A percentile compares a stretch with the other conserved stretches of the same genome.
Evolutionary conservation across 2,329 filamentous ascomycete species (phyloP).

Genomic region (Metarhizium anisopliae): DNA sequence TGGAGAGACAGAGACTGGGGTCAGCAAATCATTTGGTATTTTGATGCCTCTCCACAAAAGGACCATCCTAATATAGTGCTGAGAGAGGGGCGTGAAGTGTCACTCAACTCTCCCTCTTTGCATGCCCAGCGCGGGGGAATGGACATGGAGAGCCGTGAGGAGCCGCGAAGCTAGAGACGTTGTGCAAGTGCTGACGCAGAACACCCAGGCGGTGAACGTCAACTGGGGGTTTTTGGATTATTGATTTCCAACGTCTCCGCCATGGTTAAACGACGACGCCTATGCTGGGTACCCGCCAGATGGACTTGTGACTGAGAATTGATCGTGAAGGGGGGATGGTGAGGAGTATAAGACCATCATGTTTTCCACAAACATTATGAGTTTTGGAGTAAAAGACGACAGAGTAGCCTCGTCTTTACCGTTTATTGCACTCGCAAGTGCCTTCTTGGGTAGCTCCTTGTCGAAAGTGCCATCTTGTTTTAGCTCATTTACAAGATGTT

Average conservation of each 20-base stretch:
- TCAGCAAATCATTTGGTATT: neutral
- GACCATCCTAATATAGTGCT: neutral
- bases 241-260: neutral
- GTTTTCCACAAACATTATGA: neutral
- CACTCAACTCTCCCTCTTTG: no score
- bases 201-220: neutral
- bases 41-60: neutral
- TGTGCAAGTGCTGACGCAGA: neutral
- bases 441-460: neutral
- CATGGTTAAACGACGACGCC: neutral
- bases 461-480: neutral
- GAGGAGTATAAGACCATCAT: neutral
- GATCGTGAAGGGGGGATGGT: neutral
- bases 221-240: neutral
- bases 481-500: conserved; percentile 11
- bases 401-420: neutral
- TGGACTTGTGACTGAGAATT: neutral
- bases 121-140: neutral
- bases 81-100: neutral
- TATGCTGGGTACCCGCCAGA: neutral
- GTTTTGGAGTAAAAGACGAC: neutral
- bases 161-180: neutral
- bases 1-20: neutral
- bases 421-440: neutral
- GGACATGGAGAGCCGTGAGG: neutral